Percentiles rank a stretch among this genome's conserved stretches.
phyloP scores from a whole-genome alignment of 176 grass and related monocot species.

The Melocanna baccifera region DNA sequence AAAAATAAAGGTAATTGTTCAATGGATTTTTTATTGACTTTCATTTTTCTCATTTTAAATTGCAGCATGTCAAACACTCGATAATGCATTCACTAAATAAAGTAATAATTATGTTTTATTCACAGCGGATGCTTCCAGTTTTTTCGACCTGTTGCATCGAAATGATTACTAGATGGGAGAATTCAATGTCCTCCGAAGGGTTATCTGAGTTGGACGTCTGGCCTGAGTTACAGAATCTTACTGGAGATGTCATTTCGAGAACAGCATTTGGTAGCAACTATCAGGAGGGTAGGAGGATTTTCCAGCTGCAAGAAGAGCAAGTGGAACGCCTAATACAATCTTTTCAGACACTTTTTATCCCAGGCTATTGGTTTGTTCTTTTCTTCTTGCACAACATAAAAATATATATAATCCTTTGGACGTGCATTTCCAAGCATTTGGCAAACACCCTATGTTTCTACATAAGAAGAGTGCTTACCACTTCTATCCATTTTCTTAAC shows the following conservation, averaged over 20 bases:
- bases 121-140: slow-evolving; percentile 54
- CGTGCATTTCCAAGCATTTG: neutral
- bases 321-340: slow-evolving; percentile 36
- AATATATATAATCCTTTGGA: neutral
- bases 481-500: neutral
- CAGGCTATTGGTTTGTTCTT: slow-evolving; percentile 45
- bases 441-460: neutral
- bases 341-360: slow-evolving; percentile 41
- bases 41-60: neutral
- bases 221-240: slow-evolving; percentile 66
- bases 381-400: neutral
- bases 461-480: neutral
- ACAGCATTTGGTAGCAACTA: slow-evolving; percentile 80
- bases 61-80: neutral
- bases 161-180: slow-evolving; percentile 67
- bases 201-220: slow-evolving; percentile 61
- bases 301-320: slow-evolving; percentile 58
- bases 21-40: neutral
- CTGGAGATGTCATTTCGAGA: slow-evolving; percentile 66
- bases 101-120: slow-evolving; percentile 4
- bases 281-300: slow-evolving; percentile 68
- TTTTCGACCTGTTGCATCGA: slow-evolving; percentile 59
- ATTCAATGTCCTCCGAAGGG: slow-evolving; percentile 26
- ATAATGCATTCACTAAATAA: neutral
- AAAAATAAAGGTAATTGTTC: slow-evolving; percentile 60